Evolutionary conservation across 1,139 yeast species (phyloP).

Genomic region (Yamadazyma sp.): DNA sequence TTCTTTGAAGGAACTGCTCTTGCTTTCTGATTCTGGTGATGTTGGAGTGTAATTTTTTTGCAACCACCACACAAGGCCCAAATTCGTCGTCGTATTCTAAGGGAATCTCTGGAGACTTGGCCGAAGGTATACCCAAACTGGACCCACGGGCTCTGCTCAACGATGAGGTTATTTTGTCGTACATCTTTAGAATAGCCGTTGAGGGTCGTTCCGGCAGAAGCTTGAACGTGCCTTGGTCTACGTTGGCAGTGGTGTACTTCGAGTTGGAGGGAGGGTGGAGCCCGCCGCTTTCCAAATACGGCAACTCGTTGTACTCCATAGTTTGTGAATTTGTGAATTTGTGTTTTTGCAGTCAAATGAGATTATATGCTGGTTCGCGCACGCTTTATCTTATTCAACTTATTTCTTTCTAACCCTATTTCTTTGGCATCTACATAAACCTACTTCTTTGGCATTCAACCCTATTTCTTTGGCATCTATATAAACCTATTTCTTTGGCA

Average conservation of each 20-base stretch:
- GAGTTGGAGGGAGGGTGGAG: background rate
- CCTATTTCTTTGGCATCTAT: background rate
- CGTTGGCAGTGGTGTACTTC: slow-evolving; percentile 7
- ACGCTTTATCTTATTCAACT: background rate
- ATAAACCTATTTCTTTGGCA: slow-evolving; percentile 43
- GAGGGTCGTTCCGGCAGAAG: slow-evolving; percentile 23
- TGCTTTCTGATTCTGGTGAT: slow-evolving; percentile 14
- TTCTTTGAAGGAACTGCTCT: slow-evolving; percentile 10
- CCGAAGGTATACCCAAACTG: background rate
- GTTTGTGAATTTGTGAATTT: too few species aligned
- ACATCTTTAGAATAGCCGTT: slow-evolving; percentile 29
- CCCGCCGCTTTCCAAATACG: background rate
- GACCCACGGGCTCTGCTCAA: too few species aligned
- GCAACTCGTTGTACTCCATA: background rate
- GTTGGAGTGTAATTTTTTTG: slow-evolving; percentile 11
- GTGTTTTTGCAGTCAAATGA: too few species aligned
- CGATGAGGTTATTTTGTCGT: slow-evolving; percentile 26
- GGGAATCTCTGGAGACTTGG: background rate
- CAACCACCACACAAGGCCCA: slow-evolving; percentile 6
- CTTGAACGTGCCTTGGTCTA: background rate
- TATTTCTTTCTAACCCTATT: background rate
- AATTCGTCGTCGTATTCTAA: slow-evolving; percentile 1
- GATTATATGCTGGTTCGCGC: too few species aligned
- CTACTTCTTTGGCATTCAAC: slow-evolving; percentile 44
- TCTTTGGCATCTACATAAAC: background rate